A percentile compares a stretch with the other conserved stretches of the same genome.
phyloP scores from a whole-genome alignment of 345 rosid genomes.

The Murraya paniculata region DNA sequence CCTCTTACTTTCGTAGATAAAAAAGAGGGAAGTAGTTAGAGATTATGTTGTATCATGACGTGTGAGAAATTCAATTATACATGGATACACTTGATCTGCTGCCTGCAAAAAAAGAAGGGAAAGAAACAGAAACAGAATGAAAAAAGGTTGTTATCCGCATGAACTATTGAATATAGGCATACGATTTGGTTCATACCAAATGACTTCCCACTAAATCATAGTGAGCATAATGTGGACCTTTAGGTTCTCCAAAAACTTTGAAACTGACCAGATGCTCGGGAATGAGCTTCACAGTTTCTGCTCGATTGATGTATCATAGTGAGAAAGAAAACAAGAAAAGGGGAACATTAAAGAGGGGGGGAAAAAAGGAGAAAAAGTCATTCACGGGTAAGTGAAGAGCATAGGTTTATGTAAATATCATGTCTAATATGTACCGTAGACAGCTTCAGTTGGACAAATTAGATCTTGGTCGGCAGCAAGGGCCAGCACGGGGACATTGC shows the following conservation, averaged over 20 bases:
- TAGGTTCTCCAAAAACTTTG: constrained; percentile 68
- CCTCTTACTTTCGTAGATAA: not conserved
- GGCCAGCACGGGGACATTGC: constrained; percentile 73
- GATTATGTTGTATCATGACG: constrained; percentile 46
- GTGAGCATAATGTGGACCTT: constrained; percentile 84
- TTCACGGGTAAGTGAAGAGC: not conserved
- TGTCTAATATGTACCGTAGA: constrained; percentile 46
- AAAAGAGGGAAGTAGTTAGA: not conserved
- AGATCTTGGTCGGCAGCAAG: constrained; percentile 82
- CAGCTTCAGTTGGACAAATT: constrained; percentile 84
- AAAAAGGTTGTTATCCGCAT: not conserved
- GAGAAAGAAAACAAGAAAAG: not conserved
- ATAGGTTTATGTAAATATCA: not conserved
- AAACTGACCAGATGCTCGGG: constrained; percentile 53
- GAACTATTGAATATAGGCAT: not conserved
- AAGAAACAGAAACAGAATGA: not conserved
- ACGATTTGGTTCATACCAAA: constrained; percentile 38
- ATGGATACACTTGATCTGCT: constrained; percentile 49
- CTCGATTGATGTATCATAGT: constrained; percentile 16
- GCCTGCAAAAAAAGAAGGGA: constrained; percentile 42
- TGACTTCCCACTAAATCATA: constrained; percentile 73
- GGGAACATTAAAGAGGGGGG: not conserved
- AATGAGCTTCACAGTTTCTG: constrained; percentile 79
- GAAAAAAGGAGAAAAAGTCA: not conserved
- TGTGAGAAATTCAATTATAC: constrained; percentile 50